These are phyloP conservation scores for Jimgerdemannia flammicorona DNA, from an alignment of 192 early-diverging fungal genomes.

Conservation along the genomic window DNA sequence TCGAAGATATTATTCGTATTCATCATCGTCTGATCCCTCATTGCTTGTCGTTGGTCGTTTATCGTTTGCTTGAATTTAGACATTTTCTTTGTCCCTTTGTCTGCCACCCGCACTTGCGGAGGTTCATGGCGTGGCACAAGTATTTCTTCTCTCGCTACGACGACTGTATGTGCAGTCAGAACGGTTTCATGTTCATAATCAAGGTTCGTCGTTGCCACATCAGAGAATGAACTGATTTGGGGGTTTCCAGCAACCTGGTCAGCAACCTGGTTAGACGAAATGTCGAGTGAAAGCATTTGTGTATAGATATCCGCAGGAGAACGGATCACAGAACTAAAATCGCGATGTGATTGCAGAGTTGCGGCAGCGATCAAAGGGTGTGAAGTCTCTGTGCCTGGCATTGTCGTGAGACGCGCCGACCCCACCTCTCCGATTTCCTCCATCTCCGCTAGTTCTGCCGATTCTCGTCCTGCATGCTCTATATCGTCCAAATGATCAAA, in stretches of 20 bases:
- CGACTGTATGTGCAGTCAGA: neutral
- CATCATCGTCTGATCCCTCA: neutral
- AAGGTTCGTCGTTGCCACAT: neutral
- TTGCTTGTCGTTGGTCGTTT: neutral
- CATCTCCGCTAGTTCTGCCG: constrained; percentile 12
- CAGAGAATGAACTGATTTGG: neutral
- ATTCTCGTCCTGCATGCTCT: constrained; percentile 36
- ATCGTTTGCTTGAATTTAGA: constrained; percentile 2
- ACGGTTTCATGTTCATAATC: neutral
- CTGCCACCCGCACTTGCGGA: neutral
- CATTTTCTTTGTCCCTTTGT: neutral
- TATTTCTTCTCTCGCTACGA: neutral
- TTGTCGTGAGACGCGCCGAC: neutral
- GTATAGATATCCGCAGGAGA: neutral
- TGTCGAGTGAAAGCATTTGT: neutral
- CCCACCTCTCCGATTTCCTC: constrained; percentile 3
- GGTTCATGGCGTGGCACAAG: neutral
- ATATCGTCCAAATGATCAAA: constrained; percentile 36
- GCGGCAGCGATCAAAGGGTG: neutral
- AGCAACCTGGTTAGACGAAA: neutral
- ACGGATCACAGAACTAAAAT: neutral
- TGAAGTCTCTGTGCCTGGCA: neutral
- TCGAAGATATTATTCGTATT: neutral
- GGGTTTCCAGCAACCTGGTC: neutral
- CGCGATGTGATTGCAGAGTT: constrained; percentile 1